A percentile compares a stretch with the other conserved stretches of the same genome.
These are phyloP conservation scores for Thelonectria blattea DNA, from an alignment of 2,329 filamentous ascomycete genomes.

Conservation along the genomic window DNA sequence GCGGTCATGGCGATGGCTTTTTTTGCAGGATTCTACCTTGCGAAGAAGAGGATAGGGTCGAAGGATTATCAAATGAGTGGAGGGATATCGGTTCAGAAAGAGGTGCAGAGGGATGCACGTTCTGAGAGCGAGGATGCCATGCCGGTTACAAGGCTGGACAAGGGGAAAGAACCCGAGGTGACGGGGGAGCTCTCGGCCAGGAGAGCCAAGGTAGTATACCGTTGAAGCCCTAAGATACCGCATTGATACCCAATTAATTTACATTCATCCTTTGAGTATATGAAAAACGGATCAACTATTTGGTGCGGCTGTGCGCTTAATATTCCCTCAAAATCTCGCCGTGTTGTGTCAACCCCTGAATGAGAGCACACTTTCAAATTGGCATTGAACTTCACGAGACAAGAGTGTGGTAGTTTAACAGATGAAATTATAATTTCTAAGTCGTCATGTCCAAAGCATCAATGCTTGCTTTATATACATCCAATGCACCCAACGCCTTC, in stretches of 20 bases:
- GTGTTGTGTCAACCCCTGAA: background rate
- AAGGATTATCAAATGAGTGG: background rate
- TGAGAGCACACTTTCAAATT: background rate
- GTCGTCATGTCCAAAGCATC: conserved; percentile 32
- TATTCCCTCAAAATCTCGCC: too few species aligned
- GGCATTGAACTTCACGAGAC: background rate
- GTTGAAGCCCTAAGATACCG: background rate
- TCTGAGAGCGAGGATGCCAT: background rate
- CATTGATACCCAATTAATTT: conserved; percentile 4
- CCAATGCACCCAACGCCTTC: conserved; percentile 39
- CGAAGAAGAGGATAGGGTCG: conserved; percentile 5
- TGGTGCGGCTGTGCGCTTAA: too few species aligned
- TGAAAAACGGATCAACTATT: too few species aligned
- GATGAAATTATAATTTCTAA: conserved; percentile 39
- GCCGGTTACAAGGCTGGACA: too few species aligned
- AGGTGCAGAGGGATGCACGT: background rate
- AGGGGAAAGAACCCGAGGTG: background rate
- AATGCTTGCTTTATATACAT: conserved; percentile 31
- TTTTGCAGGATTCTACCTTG: conserved; percentile 5
- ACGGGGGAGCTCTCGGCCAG: background rate
- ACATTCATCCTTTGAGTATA: background rate
- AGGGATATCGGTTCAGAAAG: background rate
- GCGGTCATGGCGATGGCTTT: conserved; percentile 16
- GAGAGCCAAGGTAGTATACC: background rate
- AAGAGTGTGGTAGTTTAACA: conserved; percentile 22